These are phyloP conservation scores for Pyrus pyrifolia DNA, from an alignment of 306 rosid genomes.

Conservation along the genomic window DNA sequence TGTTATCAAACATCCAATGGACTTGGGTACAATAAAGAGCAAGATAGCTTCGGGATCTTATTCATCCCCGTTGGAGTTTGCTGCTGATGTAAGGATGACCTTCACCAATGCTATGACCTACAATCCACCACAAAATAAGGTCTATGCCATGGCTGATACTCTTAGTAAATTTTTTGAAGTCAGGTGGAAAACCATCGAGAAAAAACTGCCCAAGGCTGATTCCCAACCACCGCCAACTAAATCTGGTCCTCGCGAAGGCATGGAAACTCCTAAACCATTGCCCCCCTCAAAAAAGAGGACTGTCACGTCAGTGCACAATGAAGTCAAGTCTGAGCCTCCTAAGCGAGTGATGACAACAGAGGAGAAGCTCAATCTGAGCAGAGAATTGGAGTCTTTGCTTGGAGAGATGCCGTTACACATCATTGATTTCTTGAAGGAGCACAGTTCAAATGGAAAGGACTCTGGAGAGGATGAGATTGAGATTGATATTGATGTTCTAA, in stretches of 20 bases:
- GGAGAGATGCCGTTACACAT: conserved; percentile 66
- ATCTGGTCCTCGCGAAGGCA: conserved; percentile 24
- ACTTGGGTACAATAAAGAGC: conserved; percentile 62
- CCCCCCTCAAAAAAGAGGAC: conserved; percentile 62
- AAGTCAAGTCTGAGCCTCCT: conserved; percentile 39
- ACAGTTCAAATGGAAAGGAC: conserved; percentile 58
- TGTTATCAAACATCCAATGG: conserved; percentile 77
- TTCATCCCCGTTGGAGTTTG: conserved; percentile 45
- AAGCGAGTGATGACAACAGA: conserved; percentile 52
- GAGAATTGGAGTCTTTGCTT: conserved; percentile 60
- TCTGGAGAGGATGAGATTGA: conserved; percentile 76
- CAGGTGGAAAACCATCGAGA: conserved; percentile 77
- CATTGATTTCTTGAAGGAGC: conserved; percentile 64
- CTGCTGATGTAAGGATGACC: conserved; percentile 61
- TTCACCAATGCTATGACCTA: conserved; percentile 78
- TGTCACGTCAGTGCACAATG: conserved; percentile 36
- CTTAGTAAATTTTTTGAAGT: conserved; percentile 57
- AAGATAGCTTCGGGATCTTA: conserved; percentile 51
- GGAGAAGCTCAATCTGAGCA: conserved; percentile 54
- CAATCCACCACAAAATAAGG: conserved; percentile 69
- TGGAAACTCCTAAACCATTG: conserved; percentile 33
- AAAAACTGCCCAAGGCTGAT: conserved; percentile 47
- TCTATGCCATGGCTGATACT: conserved; percentile 64
- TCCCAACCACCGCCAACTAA: conserved; percentile 29
- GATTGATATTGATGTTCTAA: conserved; percentile 71